Conservation (phyloP, 768 basidiomycete species). For the Macrocybe gigantea region DNA sequence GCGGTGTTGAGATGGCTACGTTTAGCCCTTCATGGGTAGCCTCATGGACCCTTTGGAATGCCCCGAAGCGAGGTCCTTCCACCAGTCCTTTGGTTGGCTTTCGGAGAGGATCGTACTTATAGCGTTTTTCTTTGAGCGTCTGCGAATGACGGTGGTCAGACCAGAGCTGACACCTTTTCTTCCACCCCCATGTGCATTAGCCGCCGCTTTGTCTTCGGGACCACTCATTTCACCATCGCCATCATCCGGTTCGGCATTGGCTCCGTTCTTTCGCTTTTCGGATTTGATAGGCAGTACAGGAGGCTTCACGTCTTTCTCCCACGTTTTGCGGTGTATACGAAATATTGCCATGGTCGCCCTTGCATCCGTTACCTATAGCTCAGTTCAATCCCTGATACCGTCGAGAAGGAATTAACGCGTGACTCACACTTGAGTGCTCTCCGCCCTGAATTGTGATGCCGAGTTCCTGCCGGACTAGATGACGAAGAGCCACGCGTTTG, state of each 20-base stretch:
- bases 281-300: constrained; percentile 6
- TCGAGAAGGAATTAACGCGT: background rate
- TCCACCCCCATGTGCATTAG: constrained; percentile 42
- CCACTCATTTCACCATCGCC: constrained; percentile 6
- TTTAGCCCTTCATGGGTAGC: too few relatives aligned
- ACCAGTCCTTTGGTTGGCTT: too few relatives aligned
- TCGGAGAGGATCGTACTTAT: too few relatives aligned
- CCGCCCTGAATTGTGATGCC: constrained; percentile 78
- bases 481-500: constrained; percentile 69
- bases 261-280: constrained; percentile 4
- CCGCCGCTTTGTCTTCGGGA: background rate
- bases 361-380: constrained; percentile 77
- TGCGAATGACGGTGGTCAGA: constrained; percentile 12
- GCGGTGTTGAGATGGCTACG: too few relatives aligned
- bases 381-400: background rate
- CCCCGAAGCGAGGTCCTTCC: too few relatives aligned
- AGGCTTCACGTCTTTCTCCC: constrained; percentile 58
- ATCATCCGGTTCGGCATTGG: constrained; percentile 8
- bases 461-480: constrained; percentile 75
- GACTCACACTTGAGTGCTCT: constrained; percentile 84
- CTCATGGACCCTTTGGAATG: too few relatives aligned
- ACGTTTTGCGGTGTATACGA: constrained; percentile 72
- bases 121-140: too few relatives aligned
- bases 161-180: constrained; percentile 63
- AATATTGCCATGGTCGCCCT: constrained; percentile 95